Evolutionary conservation across 495 filamentous ascomycete species (phyloP), one percentile per base, ranked within the genome.

Genomic region (Ascobolus immersus): DNA sequence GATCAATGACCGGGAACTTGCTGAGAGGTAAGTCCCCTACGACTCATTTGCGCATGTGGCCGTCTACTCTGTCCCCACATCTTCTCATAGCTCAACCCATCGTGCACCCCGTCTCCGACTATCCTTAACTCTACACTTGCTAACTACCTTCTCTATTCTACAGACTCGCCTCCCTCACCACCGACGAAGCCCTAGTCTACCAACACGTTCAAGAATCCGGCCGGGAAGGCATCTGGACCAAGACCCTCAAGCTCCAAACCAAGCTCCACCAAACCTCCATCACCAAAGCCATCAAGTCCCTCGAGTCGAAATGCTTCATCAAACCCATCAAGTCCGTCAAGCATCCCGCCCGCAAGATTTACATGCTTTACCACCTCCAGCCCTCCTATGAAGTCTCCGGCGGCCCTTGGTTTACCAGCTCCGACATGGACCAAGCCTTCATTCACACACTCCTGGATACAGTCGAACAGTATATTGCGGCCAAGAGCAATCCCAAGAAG

Each of bases 371-470:
- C 24, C 42, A 50, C 24, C 46, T 50, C 22, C 49, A 65, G 11
- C 84, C 89, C 2, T 73, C 71, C 23, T 80, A 90, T 22, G 73
- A 86, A 30, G 71, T 82, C 14, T 86, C 80, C 0, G 89, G 86
- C 23, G 86, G 89, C 4, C 71, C 77, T 12, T 96, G 82, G 77
- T 93, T 80, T 44, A 81, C 74, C 15, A 76, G 91, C 33, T 75
- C 73, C 5, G 74, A 75, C 23, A 62, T 93, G 2, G 86, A 96
- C 49, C 65, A 72, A 21, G 71, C 73, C 29, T 81, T 96, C 48
- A 80, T 94, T 44, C 65, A 71, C 15, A 61, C 56, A 21, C 57
- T 89, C 9, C 59, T 70, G 20, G 57, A 61, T 3, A 64, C 73
- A 32, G 62, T 91, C 12, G 69, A 76, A 40, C 64, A 67, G 37